Conservation (phyloP, 2,329 filamentous ascomycete genomes). For the Huntiella savannae region DNA sequence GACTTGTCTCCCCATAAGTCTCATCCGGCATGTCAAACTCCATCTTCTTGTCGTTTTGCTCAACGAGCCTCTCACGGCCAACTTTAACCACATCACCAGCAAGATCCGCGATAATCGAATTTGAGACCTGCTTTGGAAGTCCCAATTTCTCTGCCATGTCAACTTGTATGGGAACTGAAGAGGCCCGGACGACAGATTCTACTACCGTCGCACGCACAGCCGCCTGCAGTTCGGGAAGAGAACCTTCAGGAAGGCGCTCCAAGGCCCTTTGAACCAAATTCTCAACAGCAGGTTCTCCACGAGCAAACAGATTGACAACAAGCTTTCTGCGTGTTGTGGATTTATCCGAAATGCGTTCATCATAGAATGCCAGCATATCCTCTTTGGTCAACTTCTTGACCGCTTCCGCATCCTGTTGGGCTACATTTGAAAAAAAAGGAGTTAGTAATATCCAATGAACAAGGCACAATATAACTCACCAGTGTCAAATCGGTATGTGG, state of each 20-base stretch:
- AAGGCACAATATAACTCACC: conserved; percentile 31
- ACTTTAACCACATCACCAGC: conserved; percentile 17
- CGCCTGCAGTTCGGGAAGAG: conserved; percentile 12
- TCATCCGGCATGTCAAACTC: conserved; percentile 21
- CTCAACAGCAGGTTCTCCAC: conserved; percentile 26
- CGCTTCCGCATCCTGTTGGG: conserved; percentile 54
- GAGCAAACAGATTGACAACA: conserved; percentile 65
- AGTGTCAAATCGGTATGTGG: conserved; percentile 71
- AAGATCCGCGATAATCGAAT: conserved; percentile 15
- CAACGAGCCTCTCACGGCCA: conserved; percentile 16
- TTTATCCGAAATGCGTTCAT: conserved; percentile 52
- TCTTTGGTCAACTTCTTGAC: conserved; percentile 58
- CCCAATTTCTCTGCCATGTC: conserved; percentile 1
- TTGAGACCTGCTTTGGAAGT: conserved; percentile 14
- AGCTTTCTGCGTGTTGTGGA: conserved; percentile 64
- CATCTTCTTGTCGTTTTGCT: conserved; percentile 12
- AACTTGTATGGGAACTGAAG: neutral
- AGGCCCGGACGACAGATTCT: conserved; percentile 7
- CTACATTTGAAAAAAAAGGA: conserved; percentile 21
- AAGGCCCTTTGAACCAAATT: conserved; percentile 5
- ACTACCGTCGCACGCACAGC: conserved; percentile 9
- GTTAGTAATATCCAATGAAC: neutral
- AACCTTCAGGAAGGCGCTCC: neutral
- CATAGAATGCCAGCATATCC: conserved; percentile 65
- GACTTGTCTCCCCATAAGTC: conserved; percentile 22